Base-by-base conservation (phyloP, 768 basidiomycete species). In the Tremella yokohamensis region DNA sequence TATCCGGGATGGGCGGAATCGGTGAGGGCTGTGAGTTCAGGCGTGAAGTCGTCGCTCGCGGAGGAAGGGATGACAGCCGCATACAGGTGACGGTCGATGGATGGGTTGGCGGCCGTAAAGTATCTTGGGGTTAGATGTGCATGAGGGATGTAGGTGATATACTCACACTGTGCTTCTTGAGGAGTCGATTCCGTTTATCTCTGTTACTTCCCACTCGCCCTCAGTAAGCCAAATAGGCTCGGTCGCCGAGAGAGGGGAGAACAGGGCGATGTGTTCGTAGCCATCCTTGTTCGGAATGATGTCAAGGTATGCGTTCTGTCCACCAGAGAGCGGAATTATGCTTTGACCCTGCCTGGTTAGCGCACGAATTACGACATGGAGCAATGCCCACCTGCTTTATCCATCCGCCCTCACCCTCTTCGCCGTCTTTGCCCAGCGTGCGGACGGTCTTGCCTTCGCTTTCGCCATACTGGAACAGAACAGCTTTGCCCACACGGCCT, bases 331-430 rank as follows among this genome's bases (percentile, higher is more conserved):
- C 1, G 73, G 65, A 25, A 70, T 58, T 24, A 73, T 66, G 49
- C 69, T 64, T 52, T 73, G 73, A 9, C 66, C 71, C 73, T 76
- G 6, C 75, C 73, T 75, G 42, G 78, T 78, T 29, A 85, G 67
- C 47, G 40, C 42, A 11, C 15, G 42, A 22, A 16, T 40, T 18
- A 40, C 39, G n/a, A 45, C 22, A 15, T 22, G 22, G 34, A 29
- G n/a, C n/a, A 45, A 12, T 81, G 80, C 86, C 60, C 62, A 90
- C 91, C 60, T 83, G 79, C 51, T 97, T 89, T 61, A 97, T 90
- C 96, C 96, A 99, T 0, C 96, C 96, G 38, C 84, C 84, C 69
- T 96, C 94, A 0, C 85, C 87, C 69, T 94, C 82, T 67, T 92
- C 93, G 6, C 90, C 94, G 37, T 85, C 72, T 70, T 84, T 82